phyloP scores from a whole-genome alignment of 148 eudicot genomes.

The Persicaria tinctoria region DNA sequence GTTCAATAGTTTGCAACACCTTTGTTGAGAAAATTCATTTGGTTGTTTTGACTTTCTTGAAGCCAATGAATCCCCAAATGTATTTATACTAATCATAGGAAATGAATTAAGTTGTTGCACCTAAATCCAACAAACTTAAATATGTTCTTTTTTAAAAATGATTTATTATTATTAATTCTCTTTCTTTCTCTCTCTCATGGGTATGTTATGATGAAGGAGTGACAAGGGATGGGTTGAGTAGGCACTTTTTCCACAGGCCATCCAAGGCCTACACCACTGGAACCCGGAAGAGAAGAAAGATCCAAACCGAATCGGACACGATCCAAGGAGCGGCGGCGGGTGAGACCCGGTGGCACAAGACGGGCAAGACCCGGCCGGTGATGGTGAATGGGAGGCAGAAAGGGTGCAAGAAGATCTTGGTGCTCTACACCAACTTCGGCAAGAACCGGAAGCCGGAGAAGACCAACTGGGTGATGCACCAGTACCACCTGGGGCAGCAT shows the following conservation, averaged over 20 bases:
- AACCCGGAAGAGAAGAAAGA: conserved; percentile 82
- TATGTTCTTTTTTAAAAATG: conserved; percentile 25
- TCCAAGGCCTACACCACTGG: conserved; percentile 99
- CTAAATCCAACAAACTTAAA: conserved; percentile 51
- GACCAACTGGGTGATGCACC: conserved; percentile 99
- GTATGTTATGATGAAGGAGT: conserved; percentile 38
- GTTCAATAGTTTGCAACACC: too few relatives aligned
- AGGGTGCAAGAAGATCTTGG: conserved; percentile 93
- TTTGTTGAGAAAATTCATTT: neutral
- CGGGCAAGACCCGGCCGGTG: conserved; percentile 91
- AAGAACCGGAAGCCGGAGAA: conserved; percentile 90
- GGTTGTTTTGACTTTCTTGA: conserved; percentile 38
- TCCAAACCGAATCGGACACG: conserved; percentile 80
- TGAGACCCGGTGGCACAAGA: conserved; percentile 97
- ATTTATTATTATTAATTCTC: neutral
- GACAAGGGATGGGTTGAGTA: conserved; percentile 91
- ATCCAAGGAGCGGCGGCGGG: conserved; percentile 51
- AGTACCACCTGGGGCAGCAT: conserved; percentile 80
- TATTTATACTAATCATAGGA: neutral
- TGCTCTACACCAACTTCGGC: conserved; percentile 81
- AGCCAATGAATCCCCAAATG: neutral
- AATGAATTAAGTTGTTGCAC: conserved; percentile 38
- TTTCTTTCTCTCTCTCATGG: neutral
- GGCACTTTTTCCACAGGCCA: conserved; percentile 96
- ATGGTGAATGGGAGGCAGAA: conserved; percentile 80